Evolutionary conservation across 2,329 filamentous ascomycete genomes (phyloP), one percentile per base, ranked within the genome.

Genomic region (Bipolaris gigantea): DNA sequence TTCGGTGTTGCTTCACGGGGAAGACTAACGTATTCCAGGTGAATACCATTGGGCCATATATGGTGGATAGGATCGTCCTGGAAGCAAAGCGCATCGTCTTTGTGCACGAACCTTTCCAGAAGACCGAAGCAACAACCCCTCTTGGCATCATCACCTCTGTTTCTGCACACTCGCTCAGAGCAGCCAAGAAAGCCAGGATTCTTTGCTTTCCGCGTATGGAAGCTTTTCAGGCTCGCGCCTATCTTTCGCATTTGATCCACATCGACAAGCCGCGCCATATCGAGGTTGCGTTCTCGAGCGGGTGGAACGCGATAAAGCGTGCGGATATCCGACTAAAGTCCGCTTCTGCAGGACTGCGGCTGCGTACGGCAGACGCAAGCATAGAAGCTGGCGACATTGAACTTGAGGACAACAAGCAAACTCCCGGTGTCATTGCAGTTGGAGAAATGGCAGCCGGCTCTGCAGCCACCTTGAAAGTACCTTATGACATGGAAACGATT

Each of bases 401-500:
- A 2, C 73, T 83, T 18, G 64, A 70, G 2, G 73, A 78, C 18
- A 77, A 74, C 19, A 77, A 75, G 53, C 69, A 70, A 16, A 77
- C 76, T 18, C 73, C 75, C 13, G 80, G 81, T 4, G 73, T 75
- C 13, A 76, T 84, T 33, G 73, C 75, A 11, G 76, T 84, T 44
- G 64, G 63, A 16, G 47, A 59, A 0, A 73, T 90, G 40, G 60
- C 73, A 0, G 61, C 78, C 0, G 65, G 79, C 2, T 77, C 79
- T 0, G 75, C 67, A 0, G 73, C 88, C 18, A 85, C 79, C 19
- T 78, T 97, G 19, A 79, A 80, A 6, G 83, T 92, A 42, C 93
- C 92, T 0, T 99, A 95, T 65, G 92, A 89, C 1, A 81, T 93
- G 10, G 92, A 97, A 70, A 86, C 89, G 53, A 86, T 90, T 39